A percentile compares a stretch with the other conserved stretches of the same genome.
Evolutionary conservation across 805 yeast species (phyloP).

Genomic region (Torulaspora franciscae): DNA sequence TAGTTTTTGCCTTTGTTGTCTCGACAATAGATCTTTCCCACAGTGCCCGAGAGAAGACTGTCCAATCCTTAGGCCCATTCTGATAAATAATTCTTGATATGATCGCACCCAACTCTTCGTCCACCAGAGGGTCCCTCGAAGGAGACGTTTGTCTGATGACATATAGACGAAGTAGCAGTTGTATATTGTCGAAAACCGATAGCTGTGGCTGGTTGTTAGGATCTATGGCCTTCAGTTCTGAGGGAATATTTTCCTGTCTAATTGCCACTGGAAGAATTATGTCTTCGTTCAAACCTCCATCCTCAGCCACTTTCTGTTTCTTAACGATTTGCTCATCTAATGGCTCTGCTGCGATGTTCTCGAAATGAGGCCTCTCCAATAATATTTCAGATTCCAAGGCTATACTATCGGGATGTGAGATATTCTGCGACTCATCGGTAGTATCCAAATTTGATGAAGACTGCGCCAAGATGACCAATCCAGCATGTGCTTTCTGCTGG

Average conservation of each 20-base stretch:
- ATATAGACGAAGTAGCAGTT: conserved; percentile 62
- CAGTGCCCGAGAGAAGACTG: conserved; percentile 70
- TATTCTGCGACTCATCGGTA: conserved; percentile 13
- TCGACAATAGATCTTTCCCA: conserved; percentile 90
- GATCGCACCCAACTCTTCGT: conserved; percentile 77
- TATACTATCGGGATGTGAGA: conserved; percentile 48
- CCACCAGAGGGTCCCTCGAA: conserved; percentile 59
- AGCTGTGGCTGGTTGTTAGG: conserved; percentile 80
- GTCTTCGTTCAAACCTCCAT: conserved; percentile 38
- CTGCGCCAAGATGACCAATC: conserved; percentile 72
- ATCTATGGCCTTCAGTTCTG: conserved; percentile 49
- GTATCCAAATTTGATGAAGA: conserved; percentile 27
- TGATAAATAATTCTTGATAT: conserved; percentile 65
- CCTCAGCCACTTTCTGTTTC: conserved; percentile 36
- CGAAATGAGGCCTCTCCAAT: conserved; percentile 69
- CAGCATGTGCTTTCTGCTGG: conserved; percentile 67
- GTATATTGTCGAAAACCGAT: conserved; percentile 65
- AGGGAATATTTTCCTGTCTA: conserved; percentile 60
- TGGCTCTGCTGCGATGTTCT: conserved; percentile 49
- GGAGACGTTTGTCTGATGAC: conserved; percentile 68
- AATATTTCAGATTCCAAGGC: conserved; percentile 70
- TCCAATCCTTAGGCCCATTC: conserved; percentile 47
- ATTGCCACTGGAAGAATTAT: conserved; percentile 59
- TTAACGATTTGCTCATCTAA: conserved; percentile 39
- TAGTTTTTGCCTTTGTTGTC: conserved; percentile 72